Percentiles rank a stretch among this genome's conserved stretches.
These are phyloP conservation scores for Fusarium heterosporum DNA, from an alignment of 2,329 filamentous ascomycete genomes.

Conservation along the genomic window DNA sequence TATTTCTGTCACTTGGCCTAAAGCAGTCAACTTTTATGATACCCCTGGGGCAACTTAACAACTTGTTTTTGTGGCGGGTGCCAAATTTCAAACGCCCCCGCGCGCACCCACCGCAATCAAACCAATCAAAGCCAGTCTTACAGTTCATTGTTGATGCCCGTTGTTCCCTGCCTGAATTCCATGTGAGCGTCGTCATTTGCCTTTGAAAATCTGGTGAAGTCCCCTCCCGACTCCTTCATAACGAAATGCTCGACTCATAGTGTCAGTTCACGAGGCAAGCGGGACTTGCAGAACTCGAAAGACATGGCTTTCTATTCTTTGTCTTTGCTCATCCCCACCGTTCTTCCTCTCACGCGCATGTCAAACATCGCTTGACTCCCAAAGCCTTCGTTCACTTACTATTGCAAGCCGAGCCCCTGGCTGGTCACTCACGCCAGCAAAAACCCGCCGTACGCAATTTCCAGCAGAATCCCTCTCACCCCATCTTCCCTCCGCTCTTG, in stretches of 20 bases:
- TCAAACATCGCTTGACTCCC: conserved; percentile 31
- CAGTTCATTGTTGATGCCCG: too few species aligned
- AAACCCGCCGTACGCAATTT: conserved; percentile 46
- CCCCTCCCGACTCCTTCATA: conserved; percentile 47
- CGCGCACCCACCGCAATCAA: neutral
- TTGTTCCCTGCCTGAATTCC: conserved; percentile 35
- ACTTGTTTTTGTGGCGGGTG: conserved; percentile 37
- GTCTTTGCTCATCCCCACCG: conserved; percentile 10
- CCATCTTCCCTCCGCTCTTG: conserved; percentile 27
- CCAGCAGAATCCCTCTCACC: conserved; percentile 33
- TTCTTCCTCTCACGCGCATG: neutral
- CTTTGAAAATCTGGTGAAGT: conserved; percentile 49
- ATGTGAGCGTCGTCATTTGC: conserved; percentile 41
- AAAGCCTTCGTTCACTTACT: conserved; percentile 19
- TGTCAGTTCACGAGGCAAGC: conserved; percentile 31
- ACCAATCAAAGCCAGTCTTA: conserved; percentile 15
- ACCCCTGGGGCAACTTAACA: neutral
- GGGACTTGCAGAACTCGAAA: conserved; percentile 37
- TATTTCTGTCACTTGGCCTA: too few species aligned
- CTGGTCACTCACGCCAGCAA: conserved; percentile 35
- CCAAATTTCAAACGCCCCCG: conserved; percentile 38
- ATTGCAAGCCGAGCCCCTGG: conserved; percentile 30
- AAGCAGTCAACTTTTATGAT: too few species aligned
- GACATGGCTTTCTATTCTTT: conserved; percentile 24
- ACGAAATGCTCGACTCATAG: conserved; percentile 42